Conservation (phyloP, 257 asterid genomes). For the Petunia axillaris region DNA sequence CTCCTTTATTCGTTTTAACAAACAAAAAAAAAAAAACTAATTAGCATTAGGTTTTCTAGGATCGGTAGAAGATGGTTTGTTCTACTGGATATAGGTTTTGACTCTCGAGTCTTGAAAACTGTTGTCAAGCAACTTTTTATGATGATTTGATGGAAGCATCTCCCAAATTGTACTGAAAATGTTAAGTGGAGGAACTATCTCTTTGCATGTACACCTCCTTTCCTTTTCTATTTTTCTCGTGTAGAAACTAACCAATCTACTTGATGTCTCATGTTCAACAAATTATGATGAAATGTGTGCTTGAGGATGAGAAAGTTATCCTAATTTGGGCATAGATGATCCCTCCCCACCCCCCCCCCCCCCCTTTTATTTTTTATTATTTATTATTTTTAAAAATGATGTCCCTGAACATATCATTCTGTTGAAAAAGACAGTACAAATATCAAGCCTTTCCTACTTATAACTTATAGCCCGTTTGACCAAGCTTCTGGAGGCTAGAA, state of each 20-base stretch:
- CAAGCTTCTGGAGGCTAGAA: too few relatives aligned
- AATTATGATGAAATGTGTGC: slow-evolving; percentile 13
- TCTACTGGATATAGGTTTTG: background rate
- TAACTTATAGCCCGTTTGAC: too few relatives aligned
- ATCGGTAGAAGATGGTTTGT: background rate
- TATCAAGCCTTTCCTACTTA: background rate
- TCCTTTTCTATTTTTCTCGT: background rate
- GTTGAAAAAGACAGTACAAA: background rate
- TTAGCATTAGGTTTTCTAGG: slow-evolving; percentile 11
- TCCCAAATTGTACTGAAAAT: background rate
- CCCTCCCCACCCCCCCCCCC: too few relatives aligned
- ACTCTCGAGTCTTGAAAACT: background rate
- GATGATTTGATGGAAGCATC: background rate
- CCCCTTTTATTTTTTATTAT: background rate
- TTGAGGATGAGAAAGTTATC: background rate
- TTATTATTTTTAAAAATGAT: background rate
- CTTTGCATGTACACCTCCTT: slow-evolving; percentile 19
- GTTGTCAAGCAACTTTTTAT: background rate
- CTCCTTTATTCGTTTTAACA: background rate
- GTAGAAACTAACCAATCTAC: background rate
- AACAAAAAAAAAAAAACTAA: background rate
- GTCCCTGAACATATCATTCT: slow-evolving; percentile 4
- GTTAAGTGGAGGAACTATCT: background rate
- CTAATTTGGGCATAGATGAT: slow-evolving; percentile 5
- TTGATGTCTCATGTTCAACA: background rate